phyloP scores from a whole-genome alignment of 768 basidiomycete species.

The Inosperma sp. region DNA sequence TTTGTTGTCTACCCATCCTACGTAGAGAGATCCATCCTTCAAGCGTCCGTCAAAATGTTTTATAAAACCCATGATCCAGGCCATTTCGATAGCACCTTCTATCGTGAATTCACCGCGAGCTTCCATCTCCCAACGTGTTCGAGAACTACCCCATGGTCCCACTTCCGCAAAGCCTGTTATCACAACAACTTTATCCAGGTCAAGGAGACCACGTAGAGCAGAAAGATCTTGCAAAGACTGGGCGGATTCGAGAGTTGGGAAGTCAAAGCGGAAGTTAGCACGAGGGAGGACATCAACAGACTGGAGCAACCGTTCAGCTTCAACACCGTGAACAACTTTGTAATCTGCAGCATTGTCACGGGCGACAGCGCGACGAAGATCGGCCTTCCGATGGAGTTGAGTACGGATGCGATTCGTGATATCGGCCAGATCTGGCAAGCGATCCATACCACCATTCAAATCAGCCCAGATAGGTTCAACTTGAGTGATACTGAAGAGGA shows the following conservation, averaged over 20 bases:
- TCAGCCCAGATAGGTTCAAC: conserved; percentile 99
- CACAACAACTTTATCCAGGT: conserved; percentile 94
- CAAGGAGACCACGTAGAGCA: conserved; percentile 81
- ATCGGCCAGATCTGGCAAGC: conserved; percentile 90
- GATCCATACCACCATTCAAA: conserved; percentile 97
- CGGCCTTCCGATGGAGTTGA: conserved; percentile 78
- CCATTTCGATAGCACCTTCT: conserved; percentile 98
- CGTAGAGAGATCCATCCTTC: conserved; percentile 86
- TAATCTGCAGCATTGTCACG: conserved; percentile 96
- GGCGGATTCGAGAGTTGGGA: conserved; percentile 78
- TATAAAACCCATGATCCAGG: conserved; percentile 99
- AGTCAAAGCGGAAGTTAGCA: conserved; percentile 96
- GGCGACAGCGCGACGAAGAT: conserved; percentile 88
- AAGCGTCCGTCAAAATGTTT: conserved; percentile 98
- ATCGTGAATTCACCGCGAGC: conserved; percentile 96
- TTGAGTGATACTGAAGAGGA: conserved; percentile 98
- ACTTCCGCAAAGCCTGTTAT: conserved; percentile 97
- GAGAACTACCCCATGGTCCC: conserved; percentile 96
- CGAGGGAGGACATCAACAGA: conserved; percentile 91
- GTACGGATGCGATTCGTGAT: conserved; percentile 83
- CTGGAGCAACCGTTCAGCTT: conserved; percentile 89
- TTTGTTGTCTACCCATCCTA: conserved; percentile 98
- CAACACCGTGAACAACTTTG: conserved; percentile 82
- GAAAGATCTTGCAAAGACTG: conserved; percentile 68
- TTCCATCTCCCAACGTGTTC: conserved; percentile 99